These are phyloP conservation scores for Euphrasia arctica DNA, from an alignment of 305 asterid genomes.

Conservation along the genomic window DNA sequence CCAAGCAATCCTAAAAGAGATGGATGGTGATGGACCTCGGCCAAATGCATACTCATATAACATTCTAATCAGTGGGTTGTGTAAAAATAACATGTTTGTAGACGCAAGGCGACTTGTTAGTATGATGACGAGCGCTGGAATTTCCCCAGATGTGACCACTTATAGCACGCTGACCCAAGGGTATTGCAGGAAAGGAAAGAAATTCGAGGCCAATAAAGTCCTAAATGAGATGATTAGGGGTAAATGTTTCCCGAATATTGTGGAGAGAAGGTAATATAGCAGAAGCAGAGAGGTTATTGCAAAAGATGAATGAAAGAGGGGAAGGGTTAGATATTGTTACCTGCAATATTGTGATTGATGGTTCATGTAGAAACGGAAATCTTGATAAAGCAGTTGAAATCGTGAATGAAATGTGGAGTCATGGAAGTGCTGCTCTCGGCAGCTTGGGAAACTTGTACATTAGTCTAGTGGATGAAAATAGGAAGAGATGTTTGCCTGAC, in stretches of 20 bases:
- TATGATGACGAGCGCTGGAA: conserved; percentile 60
- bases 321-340: conserved; percentile 67
- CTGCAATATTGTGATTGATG: conserved; percentile 90
- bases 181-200: conserved; percentile 71
- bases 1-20: conserved; percentile 53
- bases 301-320: conserved; percentile 80
- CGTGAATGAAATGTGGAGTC: conserved; percentile 81
- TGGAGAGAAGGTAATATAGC: conserved; percentile 86
- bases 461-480: conserved; percentile 64
- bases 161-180: conserved; percentile 77
- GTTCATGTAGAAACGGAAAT: conserved; percentile 68
- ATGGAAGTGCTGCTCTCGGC: conserved; percentile 91
- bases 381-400: conserved; percentile 86
- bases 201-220: conserved; percentile 58
- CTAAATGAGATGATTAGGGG: conserved; percentile 62
- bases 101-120: conserved; percentile 67
- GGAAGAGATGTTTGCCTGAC: conserved; percentile 71
- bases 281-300: conserved; percentile 80
- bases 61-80: conserved; percentile 68
- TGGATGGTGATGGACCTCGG: conserved; percentile 53
- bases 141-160: conserved; percentile 71
- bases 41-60: conserved; percentile 76
- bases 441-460: conserved; percentile 73
- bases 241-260: conserved; percentile 65
- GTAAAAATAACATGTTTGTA: conserved; percentile 64